Base-by-base conservation (phyloP, 345 rosid genomes). In the Viola odorata region DNA sequence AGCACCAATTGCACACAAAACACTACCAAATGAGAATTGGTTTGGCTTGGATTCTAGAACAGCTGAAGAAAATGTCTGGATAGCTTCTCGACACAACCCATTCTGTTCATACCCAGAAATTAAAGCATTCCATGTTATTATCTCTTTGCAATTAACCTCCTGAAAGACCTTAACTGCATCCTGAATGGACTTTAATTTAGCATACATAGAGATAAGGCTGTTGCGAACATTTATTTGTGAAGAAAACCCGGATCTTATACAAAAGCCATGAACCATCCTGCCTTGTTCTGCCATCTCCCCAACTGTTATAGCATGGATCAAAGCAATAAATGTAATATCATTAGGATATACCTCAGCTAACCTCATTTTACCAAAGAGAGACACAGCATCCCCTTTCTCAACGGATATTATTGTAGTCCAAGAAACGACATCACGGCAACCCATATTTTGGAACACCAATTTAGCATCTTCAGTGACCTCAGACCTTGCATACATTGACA, bases 401-500 rank as follows among this genome's bases (percentile, higher is more conserved):
- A 79, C 53, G 6, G 92, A 77, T 53, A 91, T 86, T 83, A 89
- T 77, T 8, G 96, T 80, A 40, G 96, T 91, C 98, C 98, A 91
- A 1, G 96, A 83, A 45, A 89, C 69, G 40, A 91, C 96, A 78
- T 88, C 82, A 36, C 80, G 82, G n/a, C 76, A 82, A 4, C 58
- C 65, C 87, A 91, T 85, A 61, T 69, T 61, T 63, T 38, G 57
- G 66, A 91, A 89, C 42, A 84, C 82, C 64, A 72, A 64, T 61
- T 77, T 73, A 57, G 82, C 89, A 69, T 70, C 91, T 70, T 76
- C 82, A 63, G 38, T 5, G n/a, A 60, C 74, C 58, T 80, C 87
- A 69, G 84, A 86, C 68, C 81, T 88, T 8, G 80, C 75, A 77
- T 91, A 91, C 52, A 78, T 80, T 17, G 95, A 85, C 67, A 91